phyloP scores from a whole-genome alignment of 2,329 filamentous ascomycete genomes.

The Cercospora sesami region DNA sequence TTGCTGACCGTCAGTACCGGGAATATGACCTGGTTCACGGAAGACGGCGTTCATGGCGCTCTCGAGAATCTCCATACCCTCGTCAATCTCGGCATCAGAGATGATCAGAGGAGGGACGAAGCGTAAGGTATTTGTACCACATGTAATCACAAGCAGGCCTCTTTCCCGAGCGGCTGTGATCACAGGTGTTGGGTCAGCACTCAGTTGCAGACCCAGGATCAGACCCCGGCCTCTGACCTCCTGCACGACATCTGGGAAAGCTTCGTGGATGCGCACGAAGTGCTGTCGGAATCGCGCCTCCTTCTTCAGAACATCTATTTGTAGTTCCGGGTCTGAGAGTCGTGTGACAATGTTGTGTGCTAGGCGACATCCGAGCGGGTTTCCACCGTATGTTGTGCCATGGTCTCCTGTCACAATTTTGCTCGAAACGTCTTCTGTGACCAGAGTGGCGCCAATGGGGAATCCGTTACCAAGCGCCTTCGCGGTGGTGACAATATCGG shows the following conservation, averaged over 20 bases:
- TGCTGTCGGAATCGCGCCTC: constrained; percentile 59
- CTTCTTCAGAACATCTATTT: constrained; percentile 69
- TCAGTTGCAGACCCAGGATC: constrained; percentile 83
- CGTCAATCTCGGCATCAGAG: constrained; percentile 73
- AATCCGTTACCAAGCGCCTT: constrained; percentile 97
- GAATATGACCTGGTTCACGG: constrained; percentile 40
- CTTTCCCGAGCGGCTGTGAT: constrained; percentile 84
- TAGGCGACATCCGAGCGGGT: constrained; percentile 79
- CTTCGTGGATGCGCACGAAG: constrained; percentile 57
- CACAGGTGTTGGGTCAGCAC: constrained; percentile 68
- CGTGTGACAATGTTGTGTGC: constrained; percentile 82
- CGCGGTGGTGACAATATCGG: constrained; percentile 88
- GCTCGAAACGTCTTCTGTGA: constrained; percentile 66
- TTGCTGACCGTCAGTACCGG: constrained; percentile 47
- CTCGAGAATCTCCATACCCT: constrained; percentile 73
- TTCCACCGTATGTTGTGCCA: constrained; percentile 91
- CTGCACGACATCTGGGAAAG: constrained; percentile 69
- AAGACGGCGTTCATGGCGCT: constrained; percentile 62
- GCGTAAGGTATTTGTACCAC: constrained; percentile 84
- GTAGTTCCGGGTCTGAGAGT: constrained; percentile 69
- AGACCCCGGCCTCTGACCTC: constrained; percentile 82
- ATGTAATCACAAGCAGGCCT: constrained; percentile 86
- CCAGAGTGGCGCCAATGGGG: constrained; percentile 81
- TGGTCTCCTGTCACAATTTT: constrained; percentile 77
- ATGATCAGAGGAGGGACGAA: constrained; percentile 89